phyloP scores from a whole-genome alignment of 352 stramenopile species.

The Pythium biforme region DNA sequence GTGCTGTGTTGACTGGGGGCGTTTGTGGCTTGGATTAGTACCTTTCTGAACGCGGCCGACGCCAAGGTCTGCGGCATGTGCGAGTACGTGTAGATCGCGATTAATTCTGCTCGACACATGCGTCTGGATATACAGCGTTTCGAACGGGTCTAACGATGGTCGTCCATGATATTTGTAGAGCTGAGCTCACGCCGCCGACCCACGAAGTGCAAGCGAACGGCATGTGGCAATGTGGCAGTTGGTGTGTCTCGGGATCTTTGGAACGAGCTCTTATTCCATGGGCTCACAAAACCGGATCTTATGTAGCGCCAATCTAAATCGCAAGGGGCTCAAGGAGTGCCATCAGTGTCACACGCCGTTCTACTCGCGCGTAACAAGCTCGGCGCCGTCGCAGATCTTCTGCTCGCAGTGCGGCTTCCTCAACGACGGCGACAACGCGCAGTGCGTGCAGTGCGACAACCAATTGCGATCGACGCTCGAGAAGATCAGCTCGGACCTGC shows the following conservation, averaged over 20 bases:
- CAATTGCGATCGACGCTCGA: constrained; percentile 74
- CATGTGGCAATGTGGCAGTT: constrained; percentile 70
- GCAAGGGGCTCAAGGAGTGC: constrained; percentile 62
- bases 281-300: too few species aligned
- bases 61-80: constrained; percentile 68
- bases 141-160: neutral
- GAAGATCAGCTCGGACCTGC: constrained; percentile 68
- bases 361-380: constrained; percentile 63
- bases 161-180: constrained; percentile 26
- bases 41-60: constrained; percentile 63
- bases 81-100: too few species aligned
- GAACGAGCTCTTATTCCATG: neutral
- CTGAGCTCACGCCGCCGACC: constrained; percentile 56
- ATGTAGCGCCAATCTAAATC: constrained; percentile 59
- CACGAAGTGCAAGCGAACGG: constrained; percentile 71
- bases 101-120: too few species aligned
- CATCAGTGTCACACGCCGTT: constrained; percentile 56
- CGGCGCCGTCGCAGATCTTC: constrained; percentile 72
- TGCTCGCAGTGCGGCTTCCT: constrained; percentile 73
- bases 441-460: constrained; percentile 74
- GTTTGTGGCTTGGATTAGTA: constrained; percentile 41
- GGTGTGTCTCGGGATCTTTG: constrained; percentile 32
- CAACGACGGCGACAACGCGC: constrained; percentile 63
- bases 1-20: too few species aligned
- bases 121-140: too few species aligned